A percentile compares a stretch with the other conserved stretches of the same genome.
These are phyloP conservation scores for Taphrina confusa DNA, from an alignment of 1,139 yeast species.

Conservation along the genomic window DNA sequence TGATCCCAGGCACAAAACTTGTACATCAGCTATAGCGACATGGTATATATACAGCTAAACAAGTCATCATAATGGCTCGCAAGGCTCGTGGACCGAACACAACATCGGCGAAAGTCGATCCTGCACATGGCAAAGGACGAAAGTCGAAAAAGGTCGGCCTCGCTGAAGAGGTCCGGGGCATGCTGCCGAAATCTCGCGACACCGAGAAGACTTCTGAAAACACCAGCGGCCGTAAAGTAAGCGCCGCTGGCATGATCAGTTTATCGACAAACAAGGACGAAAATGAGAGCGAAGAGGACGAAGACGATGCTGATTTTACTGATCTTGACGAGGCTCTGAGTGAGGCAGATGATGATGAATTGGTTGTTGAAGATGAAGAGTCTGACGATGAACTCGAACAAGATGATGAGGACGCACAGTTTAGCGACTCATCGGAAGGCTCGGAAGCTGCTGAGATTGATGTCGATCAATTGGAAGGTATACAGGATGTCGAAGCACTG, in stretches of 20 bases:
- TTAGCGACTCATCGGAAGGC: conserved; percentile 25
- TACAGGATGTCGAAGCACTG: conserved; percentile 29
- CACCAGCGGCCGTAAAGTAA: conserved; percentile 20
- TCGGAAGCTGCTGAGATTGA: conserved; percentile 32
- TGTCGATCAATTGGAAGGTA: conserved; percentile 18
- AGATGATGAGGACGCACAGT: conserved; percentile 15
- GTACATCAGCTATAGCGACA: not conserved
- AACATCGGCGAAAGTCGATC: conserved; percentile 29
- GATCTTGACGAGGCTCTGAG: conserved; percentile 35
- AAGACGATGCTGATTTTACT: conserved; percentile 40
- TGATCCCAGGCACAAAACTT: conserved; percentile 6
- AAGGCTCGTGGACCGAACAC: conserved; percentile 34
- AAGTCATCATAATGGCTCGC: conserved; percentile 24
- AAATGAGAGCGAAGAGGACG: conserved; percentile 39
- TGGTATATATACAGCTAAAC: not conserved
- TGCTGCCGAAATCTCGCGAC: conserved; percentile 25
- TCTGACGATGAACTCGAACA: conserved; percentile 26
- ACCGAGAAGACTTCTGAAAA: conserved; percentile 14
- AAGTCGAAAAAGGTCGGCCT: conserved; percentile 28
- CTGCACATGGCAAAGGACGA: conserved; percentile 21
- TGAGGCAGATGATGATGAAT: conserved; percentile 37
- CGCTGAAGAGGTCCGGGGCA: conserved; percentile 31
- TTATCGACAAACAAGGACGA: conserved; percentile 35
- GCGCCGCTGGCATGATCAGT: conserved; percentile 23
- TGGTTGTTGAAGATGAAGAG: conserved; percentile 42